Percentiles rank a stretch among this genome's conserved stretches.
Evolutionary conservation across 2,329 filamentous ascomycete species (phyloP).

Genomic region (Berkeleyomyces basicola): DNA sequence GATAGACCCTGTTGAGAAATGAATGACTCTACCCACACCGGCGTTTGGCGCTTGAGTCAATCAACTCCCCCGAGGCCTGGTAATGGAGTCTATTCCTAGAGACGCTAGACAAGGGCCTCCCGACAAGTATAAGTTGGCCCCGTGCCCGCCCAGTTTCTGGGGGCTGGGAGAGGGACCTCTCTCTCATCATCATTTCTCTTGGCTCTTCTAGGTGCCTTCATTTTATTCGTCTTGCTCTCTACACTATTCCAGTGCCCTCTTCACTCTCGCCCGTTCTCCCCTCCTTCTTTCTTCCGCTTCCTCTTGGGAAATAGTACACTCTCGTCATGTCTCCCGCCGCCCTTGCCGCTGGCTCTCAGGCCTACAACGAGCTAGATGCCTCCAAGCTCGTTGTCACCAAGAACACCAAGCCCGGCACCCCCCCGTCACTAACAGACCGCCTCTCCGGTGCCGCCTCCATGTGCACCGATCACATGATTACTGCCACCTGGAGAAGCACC

Average conservation of each 20-base stretch:
- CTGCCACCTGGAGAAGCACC: slow-evolving; percentile 46
- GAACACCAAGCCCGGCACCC: slow-evolving; percentile 32
- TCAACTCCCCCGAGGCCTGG: too few relatives aligned
- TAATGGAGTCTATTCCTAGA: background rate
- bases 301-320: background rate
- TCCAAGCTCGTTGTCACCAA: slow-evolving; percentile 41
- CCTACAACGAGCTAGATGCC: slow-evolving; percentile 42
- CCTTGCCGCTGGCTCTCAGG: slow-evolving; percentile 24
- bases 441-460: slow-evolving; percentile 34
- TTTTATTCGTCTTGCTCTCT: background rate
- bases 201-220: background rate
- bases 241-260: background rate
- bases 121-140: background rate
- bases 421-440: slow-evolving; percentile 34
- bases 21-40: too few relatives aligned
- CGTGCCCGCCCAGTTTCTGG: background rate
- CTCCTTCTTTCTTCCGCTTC: background rate
- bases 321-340: slow-evolving; percentile 9
- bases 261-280: background rate
- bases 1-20: too few relatives aligned
- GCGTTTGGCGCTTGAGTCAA: too few relatives aligned
- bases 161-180: background rate
- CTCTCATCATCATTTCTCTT: background rate
- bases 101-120: background rate
- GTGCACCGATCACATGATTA: slow-evolving; percentile 81